Base-by-base conservation (phyloP, 2,329 filamentous ascomycete species). In the Stagonosporopsis vannaccii region DNA sequence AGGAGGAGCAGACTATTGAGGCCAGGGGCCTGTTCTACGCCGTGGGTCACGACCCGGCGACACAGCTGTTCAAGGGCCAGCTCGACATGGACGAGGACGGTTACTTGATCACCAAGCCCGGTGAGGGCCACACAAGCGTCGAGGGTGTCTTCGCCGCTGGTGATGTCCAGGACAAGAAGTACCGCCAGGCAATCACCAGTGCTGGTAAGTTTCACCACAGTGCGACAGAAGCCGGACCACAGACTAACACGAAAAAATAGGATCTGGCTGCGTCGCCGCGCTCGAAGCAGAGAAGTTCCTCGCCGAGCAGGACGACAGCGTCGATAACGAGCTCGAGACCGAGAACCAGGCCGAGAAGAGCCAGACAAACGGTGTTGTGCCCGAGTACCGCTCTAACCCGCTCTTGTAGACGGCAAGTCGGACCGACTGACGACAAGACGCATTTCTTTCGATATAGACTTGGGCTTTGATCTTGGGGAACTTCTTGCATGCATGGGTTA, bases 101-200 rank as follows among this genome's bases (percentile, higher is more conserved):
- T 20, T 99, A 99, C 79, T 87, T 99, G 57, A 77, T 92, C 68
- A 99, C 95, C 53, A 86, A 90, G 77, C 90, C 95, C 3, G 96
- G 95, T 53, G 94, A 92, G 41, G 92, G 92, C 56, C 84, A 90
- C 72, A 99, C 95, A 43, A 97, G 87, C 78, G 79, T 97, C 6
- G 87, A 92, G 74, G 95, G 95, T 76, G 92, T 99, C 19, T 99
- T 97, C 74, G 95, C 95, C 33, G 95, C 94, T 9, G 95, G 95
- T 62, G 95, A 99, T 75, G 96, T 99, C 9, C 95, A 99, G 82
- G 96, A 99, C 77, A 99, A 98, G 88, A 87, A 89, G 74, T 99
- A 99, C 78, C 87, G 95, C 75, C 95, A 99, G 82, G 95, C 95
- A 42, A 96, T 99, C 66, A 99, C 95, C 63, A 97, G 93, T 80